Evolutionary conservation across 176 grass and related monocot species (phyloP), one percentile per base, ranked within the genome.

Genomic region (Microstegium vimineum): DNA sequence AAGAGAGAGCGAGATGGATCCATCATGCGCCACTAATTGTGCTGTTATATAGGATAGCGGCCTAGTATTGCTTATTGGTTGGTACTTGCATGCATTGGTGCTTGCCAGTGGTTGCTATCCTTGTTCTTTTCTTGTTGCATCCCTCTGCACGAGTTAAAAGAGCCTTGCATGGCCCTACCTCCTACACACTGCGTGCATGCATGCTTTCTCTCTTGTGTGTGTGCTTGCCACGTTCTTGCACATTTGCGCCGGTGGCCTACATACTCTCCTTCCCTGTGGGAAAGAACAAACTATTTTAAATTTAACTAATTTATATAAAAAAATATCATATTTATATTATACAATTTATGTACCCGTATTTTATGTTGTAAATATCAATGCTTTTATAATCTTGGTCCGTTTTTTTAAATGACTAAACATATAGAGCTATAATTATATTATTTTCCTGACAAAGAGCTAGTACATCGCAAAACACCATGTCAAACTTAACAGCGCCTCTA

Each of bases 1-100:
- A n/a, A n/a, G n/a, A n/a, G n/a, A n/a, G n/a, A n/a, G n/a, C n/a
- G n/a, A n/a, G 30, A 60, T 33, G 17, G 17, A 28, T 30, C 68
- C 37, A 85, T 89, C 72, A 89, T 82, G 83, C 17, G 65, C 81
- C 77, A 89, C 63, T 82, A 82, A 77, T 85, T 89, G 87, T 66
- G 87, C 33, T 89, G 77, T 81, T 66, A 89, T 64, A 71, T 77
- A 33, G 10, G 20, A 5, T n/a, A n/a, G n/a, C n/a, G n/a, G n/a
- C n/a, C n/a, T n/a, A n/a, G 0, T 77, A 54, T 26, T 77, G 5
- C 41, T 17, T 54, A 54, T 54, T 37, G n/a, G n/a, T n/a, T n/a
- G n/a, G n/a, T n/a, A n/a, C n/a, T n/a, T n/a, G n/a, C n/a, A n/a
- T n/a, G n/a, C n/a, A n/a, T n/a, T n/a, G 66, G 66, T 85, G 56